Percentiles rank a stretch among this genome's conserved stretches.
Conservation (phyloP, 2,329 filamentous ascomycete species). For the Cercospora brassicicola region DNA sequence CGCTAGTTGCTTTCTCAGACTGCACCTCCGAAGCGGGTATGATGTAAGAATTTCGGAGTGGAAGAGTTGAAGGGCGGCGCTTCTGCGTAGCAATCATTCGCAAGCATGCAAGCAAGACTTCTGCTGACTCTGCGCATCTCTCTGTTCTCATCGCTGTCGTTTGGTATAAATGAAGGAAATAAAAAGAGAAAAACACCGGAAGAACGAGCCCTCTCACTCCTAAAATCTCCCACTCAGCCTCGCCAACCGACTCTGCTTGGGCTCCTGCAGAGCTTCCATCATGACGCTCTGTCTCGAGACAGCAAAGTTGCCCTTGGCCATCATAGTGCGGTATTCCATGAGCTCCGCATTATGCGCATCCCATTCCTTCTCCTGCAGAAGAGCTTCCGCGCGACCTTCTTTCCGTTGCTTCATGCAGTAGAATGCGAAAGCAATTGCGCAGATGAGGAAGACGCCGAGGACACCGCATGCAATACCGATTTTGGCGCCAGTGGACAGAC, state of each 20-base stretch:
- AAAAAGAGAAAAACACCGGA: neutral
- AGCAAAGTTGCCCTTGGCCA: constrained; percentile 34
- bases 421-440: constrained; percentile 40
- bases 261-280: constrained; percentile 21
- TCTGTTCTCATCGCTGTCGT: neutral
- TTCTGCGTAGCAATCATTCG: neutral
- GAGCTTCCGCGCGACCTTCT: constrained; percentile 52
- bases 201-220: neutral
- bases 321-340: constrained; percentile 34
- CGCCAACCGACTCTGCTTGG: constrained; percentile 13
- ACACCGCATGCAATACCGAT: constrained; percentile 51
- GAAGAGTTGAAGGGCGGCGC: no score
- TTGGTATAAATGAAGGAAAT: neutral
- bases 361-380: constrained; percentile 51
- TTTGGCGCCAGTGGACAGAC: constrained; percentile 49
- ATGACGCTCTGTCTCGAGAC: constrained; percentile 24
- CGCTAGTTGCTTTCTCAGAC: neutral
- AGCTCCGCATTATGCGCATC: constrained; percentile 43
- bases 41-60: no score
- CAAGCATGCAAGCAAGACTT: neutral
- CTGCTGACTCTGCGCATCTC: neutral
- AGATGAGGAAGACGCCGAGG: constrained; percentile 43
- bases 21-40: no score
- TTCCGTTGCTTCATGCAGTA: constrained; percentile 54
- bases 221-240: constrained; percentile 19